These are phyloP conservation scores for Boletellus sp. DNA, from an alignment of 1,284 basidiomycete species.

Conservation along the genomic window DNA sequence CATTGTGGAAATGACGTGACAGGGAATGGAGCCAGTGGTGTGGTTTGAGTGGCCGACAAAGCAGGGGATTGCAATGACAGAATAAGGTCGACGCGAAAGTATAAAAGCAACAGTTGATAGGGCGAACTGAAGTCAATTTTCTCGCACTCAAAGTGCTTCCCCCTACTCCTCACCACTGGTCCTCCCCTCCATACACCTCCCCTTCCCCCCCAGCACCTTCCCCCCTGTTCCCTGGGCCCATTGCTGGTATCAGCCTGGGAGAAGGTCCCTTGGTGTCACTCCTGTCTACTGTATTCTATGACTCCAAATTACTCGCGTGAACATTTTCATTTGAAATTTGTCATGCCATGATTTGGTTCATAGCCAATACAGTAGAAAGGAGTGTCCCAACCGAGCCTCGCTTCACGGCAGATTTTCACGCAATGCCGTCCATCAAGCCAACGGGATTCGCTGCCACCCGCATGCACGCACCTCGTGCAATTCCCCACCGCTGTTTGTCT, in stretches of 20 bases:
- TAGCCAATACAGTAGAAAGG: conserved; percentile 32
- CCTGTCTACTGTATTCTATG: conserved; percentile 31
- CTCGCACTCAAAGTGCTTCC: conserved; percentile 17
- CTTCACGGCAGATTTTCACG: conserved; percentile 9
- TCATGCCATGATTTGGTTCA: conserved; percentile 31
- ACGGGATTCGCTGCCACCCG: too few relatives aligned
- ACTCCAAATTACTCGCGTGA: conserved; percentile 28
- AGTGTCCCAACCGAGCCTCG: conserved; percentile 24
- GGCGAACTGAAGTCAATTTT: conserved; percentile 7
- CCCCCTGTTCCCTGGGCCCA: conserved; percentile 3
- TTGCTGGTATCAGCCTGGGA: conserved; percentile 10
- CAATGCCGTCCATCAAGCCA: too few relatives aligned
- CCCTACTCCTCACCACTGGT: background rate
- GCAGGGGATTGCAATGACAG: conserved; percentile 7
- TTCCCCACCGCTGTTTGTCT: too few relatives aligned
- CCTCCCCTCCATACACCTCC: background rate
- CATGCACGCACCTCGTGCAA: too few relatives aligned
- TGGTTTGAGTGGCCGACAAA: conserved; percentile 11
- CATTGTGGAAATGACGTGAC: conserved; percentile 24
- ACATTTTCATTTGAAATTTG: conserved; percentile 31
- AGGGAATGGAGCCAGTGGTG: conserved; percentile 6
- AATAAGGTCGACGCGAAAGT: conserved; percentile 7
- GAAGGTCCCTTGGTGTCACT: conserved; percentile 32
- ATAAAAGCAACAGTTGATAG: conserved; percentile 20
- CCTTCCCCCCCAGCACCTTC: background rate